Conservation (phyloP, 2,329 filamentous ascomycete species). For the Byssothecium circinans region DNA sequence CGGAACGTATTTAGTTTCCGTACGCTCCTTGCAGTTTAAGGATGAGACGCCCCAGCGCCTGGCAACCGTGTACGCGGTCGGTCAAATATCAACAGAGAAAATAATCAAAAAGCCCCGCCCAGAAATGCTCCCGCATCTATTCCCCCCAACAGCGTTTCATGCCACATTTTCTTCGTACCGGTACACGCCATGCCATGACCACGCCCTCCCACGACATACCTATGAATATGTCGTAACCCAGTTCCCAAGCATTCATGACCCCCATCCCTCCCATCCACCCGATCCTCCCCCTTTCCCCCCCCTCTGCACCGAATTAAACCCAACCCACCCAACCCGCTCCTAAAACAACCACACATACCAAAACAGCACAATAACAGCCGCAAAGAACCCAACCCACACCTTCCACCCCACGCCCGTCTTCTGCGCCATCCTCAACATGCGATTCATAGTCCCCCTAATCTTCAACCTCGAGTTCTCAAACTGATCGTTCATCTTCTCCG, state of each 20-base stretch:
- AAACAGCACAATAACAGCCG: constrained; percentile 79
- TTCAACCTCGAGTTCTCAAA: constrained; percentile 84
- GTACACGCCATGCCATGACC: too few relatives aligned
- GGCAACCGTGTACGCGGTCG: constrained; percentile 2
- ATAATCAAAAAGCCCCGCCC: background rate
- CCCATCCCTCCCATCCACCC: too few relatives aligned
- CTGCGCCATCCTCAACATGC: constrained; percentile 96
- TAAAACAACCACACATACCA: constrained; percentile 79
- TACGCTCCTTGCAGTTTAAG: too few relatives aligned
- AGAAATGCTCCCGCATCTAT: background rate
- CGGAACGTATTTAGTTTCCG: too few relatives aligned
- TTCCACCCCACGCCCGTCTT: constrained; percentile 93
- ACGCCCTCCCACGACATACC: too few relatives aligned
- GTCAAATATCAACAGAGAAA: background rate
- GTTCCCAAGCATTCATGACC: too few relatives aligned
- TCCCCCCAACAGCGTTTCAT: too few relatives aligned
- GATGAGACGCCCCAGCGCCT: constrained; percentile 4
- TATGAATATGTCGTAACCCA: too few relatives aligned
- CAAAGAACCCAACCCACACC: constrained; percentile 89
- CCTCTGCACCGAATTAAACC: too few relatives aligned
- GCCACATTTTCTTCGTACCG: too few relatives aligned
- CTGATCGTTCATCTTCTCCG: constrained; percentile 92
- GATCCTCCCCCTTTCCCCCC: too few relatives aligned
- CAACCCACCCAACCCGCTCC: too few relatives aligned
- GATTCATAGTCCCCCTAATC: constrained; percentile 89